Evolutionary conservation across 352 stramenopile species (phyloP), one percentile per base, ranked within the genome.

Genomic region (Globisporangium mamillatum): DNA sequence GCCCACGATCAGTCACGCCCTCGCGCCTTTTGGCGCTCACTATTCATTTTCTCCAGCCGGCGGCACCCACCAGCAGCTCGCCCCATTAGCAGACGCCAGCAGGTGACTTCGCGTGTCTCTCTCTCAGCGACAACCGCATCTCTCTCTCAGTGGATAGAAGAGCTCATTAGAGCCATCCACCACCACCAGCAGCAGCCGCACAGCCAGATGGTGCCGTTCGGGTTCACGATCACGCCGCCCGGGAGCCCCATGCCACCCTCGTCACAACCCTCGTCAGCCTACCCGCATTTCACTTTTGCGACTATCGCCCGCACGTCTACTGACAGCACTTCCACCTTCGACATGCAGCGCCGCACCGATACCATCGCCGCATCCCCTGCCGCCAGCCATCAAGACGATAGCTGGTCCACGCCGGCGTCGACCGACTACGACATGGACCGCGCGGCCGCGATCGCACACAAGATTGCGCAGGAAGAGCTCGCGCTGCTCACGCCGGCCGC

Each of bases 201-300:
- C 20, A 56, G 18, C n/a, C 50, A 56, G 50, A 69, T 71, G 70
- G 24, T 62, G 24, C 46, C 63, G 34, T 70, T 70, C n/a, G 38
- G 60, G 59, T 71, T 73, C 59, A 63, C 63, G 10, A 69, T 76
- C 57, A 70, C 70, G 10, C 36, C 70, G 22, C 67, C 67, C 5
- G 54, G 22, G 22, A 68, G 38, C 25, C 66, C 36, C 18, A 24
- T 52, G 44, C 44, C 36, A 18, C 20, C 38, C 6, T 46, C 8
- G 52, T 36, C 6, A 25, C 60, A 25, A 38, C 24, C 32, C 32
- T 9, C 52, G 10, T 16, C 27, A 27, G 24, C 52, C 25, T 29
- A 55, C 24, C 18, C 63, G 2, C 63, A 68, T 36, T 63, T 68
- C 53, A 44, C 25, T 1, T 52, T 52, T 20, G 18, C 18, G 20